phyloP scores from a whole-genome alignment of 1,284 basidiomycete genomes.

The Inonotus hispidus region DNA sequence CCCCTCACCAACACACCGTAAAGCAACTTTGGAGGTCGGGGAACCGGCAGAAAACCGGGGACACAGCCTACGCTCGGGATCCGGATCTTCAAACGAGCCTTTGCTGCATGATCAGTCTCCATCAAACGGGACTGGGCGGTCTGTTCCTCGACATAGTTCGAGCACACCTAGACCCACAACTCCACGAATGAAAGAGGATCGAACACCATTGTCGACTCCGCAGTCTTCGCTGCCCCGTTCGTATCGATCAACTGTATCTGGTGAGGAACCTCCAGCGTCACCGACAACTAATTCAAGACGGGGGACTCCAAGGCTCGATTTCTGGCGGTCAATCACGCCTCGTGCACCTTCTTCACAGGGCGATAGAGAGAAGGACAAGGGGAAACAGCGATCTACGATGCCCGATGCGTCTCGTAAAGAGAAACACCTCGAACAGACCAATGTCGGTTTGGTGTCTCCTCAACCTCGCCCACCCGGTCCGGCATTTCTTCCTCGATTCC shows the following conservation, averaged over 20 bases:
- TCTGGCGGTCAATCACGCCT: slow-evolving; percentile 11
- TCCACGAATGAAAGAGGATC: background rate
- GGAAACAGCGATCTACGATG: slow-evolving; percentile 6
- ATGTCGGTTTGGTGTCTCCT: background rate
- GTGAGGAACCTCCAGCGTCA: slow-evolving; percentile 1
- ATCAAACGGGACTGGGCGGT: background rate
- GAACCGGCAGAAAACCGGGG: background rate
- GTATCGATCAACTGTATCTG: background rate
- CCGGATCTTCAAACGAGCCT: slow-evolving; percentile 17
- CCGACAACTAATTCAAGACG: slow-evolving; percentile 1
- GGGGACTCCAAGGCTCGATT: slow-evolving; percentile 13
- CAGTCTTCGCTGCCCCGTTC: slow-evolving; percentile 4
- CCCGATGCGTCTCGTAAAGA: background rate
- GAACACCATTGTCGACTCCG: background rate
- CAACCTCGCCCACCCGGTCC: slow-evolving; percentile 6
- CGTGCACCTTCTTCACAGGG: slow-evolving; percentile 6
- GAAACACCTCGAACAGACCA: background rate
- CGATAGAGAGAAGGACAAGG: slow-evolving; percentile 7
- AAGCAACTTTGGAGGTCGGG: background rate
- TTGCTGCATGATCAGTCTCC: slow-evolving; percentile 8
- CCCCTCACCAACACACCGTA: slow-evolving; percentile 2
- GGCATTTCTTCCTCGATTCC: slow-evolving; percentile 11
- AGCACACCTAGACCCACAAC: background rate
- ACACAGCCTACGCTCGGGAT: slow-evolving; percentile 13
- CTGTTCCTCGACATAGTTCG: background rate